phyloP scores from a whole-genome alignment of 2,329 filamentous ascomycete genomes.

The Aureobasidium namibiae region DNA sequence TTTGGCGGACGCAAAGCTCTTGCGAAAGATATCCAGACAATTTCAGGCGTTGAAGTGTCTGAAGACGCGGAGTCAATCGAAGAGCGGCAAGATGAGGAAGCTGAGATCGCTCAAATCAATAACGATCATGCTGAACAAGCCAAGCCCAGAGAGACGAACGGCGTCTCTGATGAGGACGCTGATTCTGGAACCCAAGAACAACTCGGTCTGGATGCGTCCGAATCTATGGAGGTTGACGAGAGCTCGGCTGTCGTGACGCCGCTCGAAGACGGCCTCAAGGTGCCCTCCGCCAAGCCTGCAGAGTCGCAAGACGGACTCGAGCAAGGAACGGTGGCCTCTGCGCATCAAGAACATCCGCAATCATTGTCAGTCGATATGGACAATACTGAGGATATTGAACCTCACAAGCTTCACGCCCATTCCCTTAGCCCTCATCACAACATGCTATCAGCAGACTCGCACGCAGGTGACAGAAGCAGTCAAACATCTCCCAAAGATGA shows the following conservation, averaged over 20 bases:
- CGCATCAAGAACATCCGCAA: neutral
- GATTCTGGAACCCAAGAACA: neutral
- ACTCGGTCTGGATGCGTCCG: neutral
- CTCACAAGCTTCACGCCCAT: neutral
- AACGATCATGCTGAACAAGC: neutral
- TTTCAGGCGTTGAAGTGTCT: conserved; percentile 20
- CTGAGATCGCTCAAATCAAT: neutral
- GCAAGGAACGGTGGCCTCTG: neutral
- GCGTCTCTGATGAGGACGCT: neutral
- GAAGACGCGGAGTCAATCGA: conserved; percentile 20
- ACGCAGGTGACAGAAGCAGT: conserved; percentile 15
- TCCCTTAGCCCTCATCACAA: conserved; percentile 4
- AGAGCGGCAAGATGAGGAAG: neutral
- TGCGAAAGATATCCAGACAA: conserved; percentile 20
- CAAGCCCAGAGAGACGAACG: neutral
- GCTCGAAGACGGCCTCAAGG: neutral
- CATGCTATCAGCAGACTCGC: conserved; percentile 12
- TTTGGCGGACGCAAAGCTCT: conserved; percentile 16
- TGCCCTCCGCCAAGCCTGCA: neutral
- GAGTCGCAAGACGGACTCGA: neutral
- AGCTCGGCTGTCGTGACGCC: neutral
- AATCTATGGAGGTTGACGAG: neutral
- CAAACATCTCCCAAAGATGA: conserved; percentile 16
- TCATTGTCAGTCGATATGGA: neutral
- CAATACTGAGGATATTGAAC: neutral